Base-by-base conservation (phyloP, 2,329 filamentous ascomycete genomes). In the Fusarium sp. region DNA sequence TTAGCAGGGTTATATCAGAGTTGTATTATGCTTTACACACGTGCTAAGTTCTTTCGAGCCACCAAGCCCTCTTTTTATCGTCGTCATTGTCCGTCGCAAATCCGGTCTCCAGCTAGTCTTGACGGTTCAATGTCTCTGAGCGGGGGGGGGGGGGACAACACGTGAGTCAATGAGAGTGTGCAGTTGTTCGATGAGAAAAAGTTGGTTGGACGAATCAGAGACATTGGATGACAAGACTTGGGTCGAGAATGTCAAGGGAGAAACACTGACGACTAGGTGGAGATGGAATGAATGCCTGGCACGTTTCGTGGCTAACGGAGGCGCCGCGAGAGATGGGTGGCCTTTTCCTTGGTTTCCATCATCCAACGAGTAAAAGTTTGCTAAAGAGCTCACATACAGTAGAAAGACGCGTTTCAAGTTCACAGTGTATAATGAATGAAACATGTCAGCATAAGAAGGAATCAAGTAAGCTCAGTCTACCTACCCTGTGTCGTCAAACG, bases 401-500 rank as follows among this genome's bases (percentile, higher is more conserved):
- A 17, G 9, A 24, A 24, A 36, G 6, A 35, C 22, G 20, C 33
- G 20, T 9, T 17, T 24, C 6, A 31, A 36, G n/a, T n/a, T n/a
- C 53, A 56, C 31, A 5, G 20, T 24, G 10, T 17, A 20, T 31
- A 17, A 56, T 56, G 51, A 27, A 46, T 46, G 46, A 31, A 51
- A 51, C 27, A 29, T 29, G 31, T 56, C 31, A 36, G 31, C 31
- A 29, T 12, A 29, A 55, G 8, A 20, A 51, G 27, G 27, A 20
- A 51, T 51, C 46, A 29, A 51, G 5, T 51, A 51, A 51, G 46
- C 24, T 8, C 44, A 2, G 3, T n/a, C 44, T 11, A 29, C 46
- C 36, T 66, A 70, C 69, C 70, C 61, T 72, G 51, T 40, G 27
- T 58, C 40, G 51, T 40, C 36, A 72, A 46, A 64, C 46, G 27